These are phyloP conservation scores for Citrus australasica DNA, from an alignment of 345 rosid genomes.

Conservation along the genomic window DNA sequence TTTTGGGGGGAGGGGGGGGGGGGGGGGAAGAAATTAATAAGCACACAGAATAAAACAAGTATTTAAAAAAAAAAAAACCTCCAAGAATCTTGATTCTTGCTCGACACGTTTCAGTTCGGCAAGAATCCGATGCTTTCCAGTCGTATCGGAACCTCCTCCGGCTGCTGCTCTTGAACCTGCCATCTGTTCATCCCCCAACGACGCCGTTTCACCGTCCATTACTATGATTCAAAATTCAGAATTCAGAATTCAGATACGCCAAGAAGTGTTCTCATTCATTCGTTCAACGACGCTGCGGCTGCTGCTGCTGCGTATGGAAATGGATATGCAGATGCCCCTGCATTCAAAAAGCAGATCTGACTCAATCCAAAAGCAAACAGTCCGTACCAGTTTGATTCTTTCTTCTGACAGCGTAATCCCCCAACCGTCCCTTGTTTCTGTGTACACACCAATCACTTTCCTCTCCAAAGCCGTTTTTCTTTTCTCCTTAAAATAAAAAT, in stretches of 20 bases:
- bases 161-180: constrained; percentile 10
- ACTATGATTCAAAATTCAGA: not conserved
- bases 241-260: too few relatives aligned
- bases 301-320: not conserved
- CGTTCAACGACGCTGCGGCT: constrained; percentile 8
- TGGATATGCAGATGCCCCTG: not conserved
- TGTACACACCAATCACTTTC: not conserved
- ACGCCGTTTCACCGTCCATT: constrained; percentile 44
- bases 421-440: not conserved
- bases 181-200: constrained; percentile 33
- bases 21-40: not conserved
- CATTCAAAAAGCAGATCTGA: constrained; percentile 11
- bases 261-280: not conserved
- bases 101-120: constrained; percentile 75
- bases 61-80: constrained; percentile 35
- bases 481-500: not conserved
- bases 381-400: constrained; percentile 6
- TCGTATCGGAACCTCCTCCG: constrained; percentile 36
- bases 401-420: not conserved
- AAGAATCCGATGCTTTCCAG: constrained; percentile 71
- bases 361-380: not conserved
- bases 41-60: not conserved
- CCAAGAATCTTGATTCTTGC: constrained; percentile 56
- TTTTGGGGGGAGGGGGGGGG: too few relatives aligned
- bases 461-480: constrained; percentile 20